A percentile compares a stretch with the other conserved stretches of the same genome.
Conservation (phyloP, 2,329 filamentous ascomycete genomes). For the Sporothrix brunneoviolacea region DNA sequence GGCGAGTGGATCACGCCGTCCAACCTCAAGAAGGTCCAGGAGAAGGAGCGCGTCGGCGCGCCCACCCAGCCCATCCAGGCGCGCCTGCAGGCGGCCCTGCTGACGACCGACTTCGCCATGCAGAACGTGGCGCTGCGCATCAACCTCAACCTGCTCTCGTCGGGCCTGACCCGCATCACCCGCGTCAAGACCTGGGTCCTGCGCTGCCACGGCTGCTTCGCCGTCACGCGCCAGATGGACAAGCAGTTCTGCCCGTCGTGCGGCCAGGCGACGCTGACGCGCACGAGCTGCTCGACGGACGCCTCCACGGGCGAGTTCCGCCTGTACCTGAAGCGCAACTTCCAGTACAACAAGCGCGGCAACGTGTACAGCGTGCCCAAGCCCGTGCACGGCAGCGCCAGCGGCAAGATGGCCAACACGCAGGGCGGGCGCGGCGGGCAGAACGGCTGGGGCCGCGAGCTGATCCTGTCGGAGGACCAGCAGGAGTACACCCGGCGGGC, state of each 20-base stretch:
- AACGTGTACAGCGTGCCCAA: slow-evolving; percentile 93
- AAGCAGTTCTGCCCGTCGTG: slow-evolving; percentile 92
- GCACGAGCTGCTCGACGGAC: slow-evolving; percentile 80
- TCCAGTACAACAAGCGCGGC: slow-evolving; percentile 91
- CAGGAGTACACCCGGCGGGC: slow-evolving; percentile 71
- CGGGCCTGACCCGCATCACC: slow-evolving; percentile 71
- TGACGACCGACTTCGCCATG: slow-evolving; percentile 96
- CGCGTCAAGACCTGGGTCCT: slow-evolving; percentile 83
- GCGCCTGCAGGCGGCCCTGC: slow-evolving; percentile 77
- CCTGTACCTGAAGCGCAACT: slow-evolving; percentile 86
- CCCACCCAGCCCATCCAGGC: slow-evolving; percentile 48
- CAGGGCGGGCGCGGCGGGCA: slow-evolving; percentile 60
- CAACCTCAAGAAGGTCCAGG: slow-evolving; percentile 81
- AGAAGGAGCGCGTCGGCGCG: slow-evolving; percentile 50
- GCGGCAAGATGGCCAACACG: slow-evolving; percentile 57
- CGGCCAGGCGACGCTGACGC: slow-evolving; percentile 77
- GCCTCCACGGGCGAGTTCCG: slow-evolving; percentile 66
- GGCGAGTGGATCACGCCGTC: slow-evolving; percentile 92
- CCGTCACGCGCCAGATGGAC: slow-evolving; percentile 71
- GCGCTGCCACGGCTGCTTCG: slow-evolving; percentile 90
- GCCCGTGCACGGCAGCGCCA: slow-evolving; percentile 72
- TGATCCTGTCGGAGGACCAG: slow-evolving; percentile 91
- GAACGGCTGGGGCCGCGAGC: slow-evolving; percentile 73
- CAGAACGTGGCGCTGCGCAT: slow-evolving; percentile 94
- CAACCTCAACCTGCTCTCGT: slow-evolving; percentile 66